phyloP scores from a whole-genome alignment of 768 basidiomycete species.

The Cyclocybe cylindracea region DNA sequence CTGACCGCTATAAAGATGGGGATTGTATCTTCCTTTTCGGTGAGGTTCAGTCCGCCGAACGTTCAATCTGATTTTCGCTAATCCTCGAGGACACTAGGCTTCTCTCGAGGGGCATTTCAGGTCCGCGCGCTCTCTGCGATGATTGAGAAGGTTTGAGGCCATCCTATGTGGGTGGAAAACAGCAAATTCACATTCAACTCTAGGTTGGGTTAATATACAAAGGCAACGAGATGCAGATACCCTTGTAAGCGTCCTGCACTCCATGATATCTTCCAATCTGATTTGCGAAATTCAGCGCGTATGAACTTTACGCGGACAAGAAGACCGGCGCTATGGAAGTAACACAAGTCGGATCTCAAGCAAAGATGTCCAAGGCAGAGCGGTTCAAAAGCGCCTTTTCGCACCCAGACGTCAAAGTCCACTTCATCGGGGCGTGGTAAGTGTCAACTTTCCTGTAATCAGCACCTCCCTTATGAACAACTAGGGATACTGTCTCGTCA shows the following conservation, averaged over 20 bases:
- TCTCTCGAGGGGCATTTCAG: constrained; percentile 51
- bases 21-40: constrained; percentile 45
- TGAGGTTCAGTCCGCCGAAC: constrained; percentile 4
- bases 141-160: constrained; percentile 35
- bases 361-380: constrained; percentile 2
- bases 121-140: constrained; percentile 44
- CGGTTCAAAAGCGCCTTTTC: constrained; percentile 20
- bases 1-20: constrained; percentile 36
- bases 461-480: not conserved
- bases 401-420: constrained; percentile 30
- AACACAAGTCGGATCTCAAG: constrained; percentile 2
- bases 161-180: too few species aligned
- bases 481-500: constrained; percentile 50
- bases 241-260: constrained; percentile 4
- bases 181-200: not conserved
- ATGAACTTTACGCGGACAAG: constrained; percentile 7
- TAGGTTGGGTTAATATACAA: constrained; percentile 43
- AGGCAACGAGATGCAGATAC: constrained; percentile 39
- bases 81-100: constrained; percentile 28
- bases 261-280: not conserved
- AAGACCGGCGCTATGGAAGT: not conserved
- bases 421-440: constrained; percentile 49
- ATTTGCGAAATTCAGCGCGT: not conserved
- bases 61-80: not conserved
- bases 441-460: not conserved